These are phyloP conservation scores for Linum usitatissimum DNA, from an alignment of 345 rosid species.

Conservation along the genomic window DNA sequence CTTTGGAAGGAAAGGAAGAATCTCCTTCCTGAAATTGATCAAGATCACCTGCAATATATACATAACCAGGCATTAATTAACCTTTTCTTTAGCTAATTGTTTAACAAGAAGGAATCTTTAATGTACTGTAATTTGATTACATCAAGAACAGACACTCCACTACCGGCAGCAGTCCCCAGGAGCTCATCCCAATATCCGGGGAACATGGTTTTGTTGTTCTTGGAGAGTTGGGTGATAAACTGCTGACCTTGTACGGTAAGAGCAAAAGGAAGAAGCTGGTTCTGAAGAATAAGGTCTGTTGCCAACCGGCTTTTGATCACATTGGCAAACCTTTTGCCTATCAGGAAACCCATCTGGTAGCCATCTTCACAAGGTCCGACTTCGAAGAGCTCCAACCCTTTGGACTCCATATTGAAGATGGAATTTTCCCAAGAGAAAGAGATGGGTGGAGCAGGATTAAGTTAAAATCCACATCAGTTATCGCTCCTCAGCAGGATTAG, in stretches of 20 bases:
- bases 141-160: slow-evolving; percentile 40
- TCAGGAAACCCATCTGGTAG: slow-evolving; percentile 33
- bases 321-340: slow-evolving; percentile 37
- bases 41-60: slow-evolving; percentile 32
- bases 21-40: slow-evolving; percentile 59
- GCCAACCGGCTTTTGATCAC: slow-evolving; percentile 38
- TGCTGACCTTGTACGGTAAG: slow-evolving; percentile 14
- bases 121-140: slow-evolving; percentile 12
- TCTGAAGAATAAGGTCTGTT: slow-evolving; percentile 36
- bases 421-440: too few species aligned
- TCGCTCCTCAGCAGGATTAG: too few species aligned
- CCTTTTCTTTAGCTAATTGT: neutral
- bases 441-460: too few species aligned
- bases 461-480: too few species aligned
- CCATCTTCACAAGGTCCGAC: slow-evolving; percentile 44
- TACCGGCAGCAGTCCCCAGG: slow-evolving; percentile 43
- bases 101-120: too few species aligned
- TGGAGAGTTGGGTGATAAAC: slow-evolving; percentile 25
- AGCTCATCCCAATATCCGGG: slow-evolving; percentile 52
- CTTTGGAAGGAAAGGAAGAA: slow-evolving; percentile 41
- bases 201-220: slow-evolving; percentile 32
- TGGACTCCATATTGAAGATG: slow-evolving; percentile 6
- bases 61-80: neutral
- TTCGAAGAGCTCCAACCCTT: slow-evolving; percentile 35
- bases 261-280: slow-evolving; percentile 46